Percentiles rank a stretch among this genome's conserved stretches.
phyloP scores from a whole-genome alignment of 345 rosid genomes.

The Psidium friedrichsthalianum region DNA sequence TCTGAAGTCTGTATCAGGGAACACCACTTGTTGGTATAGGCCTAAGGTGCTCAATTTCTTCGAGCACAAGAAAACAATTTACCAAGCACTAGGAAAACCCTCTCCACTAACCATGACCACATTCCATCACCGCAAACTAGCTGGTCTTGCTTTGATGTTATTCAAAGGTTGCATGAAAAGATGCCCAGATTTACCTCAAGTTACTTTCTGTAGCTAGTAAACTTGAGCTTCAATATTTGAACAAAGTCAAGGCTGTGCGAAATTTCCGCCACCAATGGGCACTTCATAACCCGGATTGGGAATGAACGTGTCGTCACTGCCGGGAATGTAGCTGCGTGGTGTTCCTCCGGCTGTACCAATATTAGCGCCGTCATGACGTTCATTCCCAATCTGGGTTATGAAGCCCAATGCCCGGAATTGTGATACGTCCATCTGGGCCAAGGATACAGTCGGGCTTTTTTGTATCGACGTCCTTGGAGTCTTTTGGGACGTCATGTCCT shows the following conservation, averaged over 20 bases:
- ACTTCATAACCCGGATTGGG: constrained; percentile 62
- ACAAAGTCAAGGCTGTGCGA: constrained; percentile 8
- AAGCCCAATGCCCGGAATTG: constrained; percentile 61
- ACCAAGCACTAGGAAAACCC: background rate
- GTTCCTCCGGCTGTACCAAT: constrained; percentile 17
- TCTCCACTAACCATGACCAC: background rate
- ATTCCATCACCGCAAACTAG: background rate
- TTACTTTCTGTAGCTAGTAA: background rate
- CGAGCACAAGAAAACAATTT: too few species aligned
- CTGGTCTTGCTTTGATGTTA: background rate
- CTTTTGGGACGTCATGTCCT: constrained; percentile 24
- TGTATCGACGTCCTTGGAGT: constrained; percentile 21
- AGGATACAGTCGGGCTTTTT: constrained; percentile 50
- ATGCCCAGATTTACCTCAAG: background rate
- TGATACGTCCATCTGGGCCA: constrained; percentile 20
- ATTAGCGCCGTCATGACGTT: too few species aligned
- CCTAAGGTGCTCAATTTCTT: too few species aligned
- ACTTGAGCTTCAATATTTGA: background rate
- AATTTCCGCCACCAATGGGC: constrained; percentile 32
- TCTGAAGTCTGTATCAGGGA: background rate
- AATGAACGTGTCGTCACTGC: constrained; percentile 47
- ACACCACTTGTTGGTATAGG: background rate
- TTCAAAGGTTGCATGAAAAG: background rate
- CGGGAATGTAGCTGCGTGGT: constrained; percentile 22
- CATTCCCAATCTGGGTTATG: too few species aligned